Base-by-base conservation (phyloP, 176 grass and related monocot species). In the Saccharum spontaneum region DNA sequence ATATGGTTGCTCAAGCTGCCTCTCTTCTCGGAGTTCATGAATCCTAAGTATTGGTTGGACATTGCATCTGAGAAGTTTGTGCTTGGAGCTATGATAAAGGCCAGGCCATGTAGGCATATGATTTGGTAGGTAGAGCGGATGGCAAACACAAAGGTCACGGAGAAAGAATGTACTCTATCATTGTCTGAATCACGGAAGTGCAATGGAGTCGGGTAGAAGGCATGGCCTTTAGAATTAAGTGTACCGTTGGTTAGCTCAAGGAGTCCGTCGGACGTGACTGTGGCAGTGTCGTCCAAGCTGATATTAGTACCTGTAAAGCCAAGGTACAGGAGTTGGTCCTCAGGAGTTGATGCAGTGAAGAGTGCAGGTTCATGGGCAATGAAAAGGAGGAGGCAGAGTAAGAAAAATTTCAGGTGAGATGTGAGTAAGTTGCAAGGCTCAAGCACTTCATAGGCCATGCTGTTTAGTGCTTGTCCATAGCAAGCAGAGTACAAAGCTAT, bases 1-100 rank as follows among this genome's bases (percentile, higher is more conserved):
- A 84, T 4, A 36, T 80, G 89, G 37, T 80, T 84, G 33, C 3
- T 69, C 12, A 28, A 7, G 46, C 54, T 18, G 8, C 71, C 74
- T 4, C 71, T 82, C 11, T 72, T 83, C 40, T n/a, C 7, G 30
- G 23, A 26, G 17, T 39, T 63, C 26, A 67, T 50, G 41, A 90
- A 31, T 14, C 73, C 88, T 2, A 90, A 66, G 73, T 78, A 90
- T 23, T 90, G 66, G 43, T 41, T 82, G 26, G 61, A 30, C 2
- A 64, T 39, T 26, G 83, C 83, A 57, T 16, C 23, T 15, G 62
- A n/a, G 15, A 77, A 77, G 39, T 84, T 68, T 15, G 52, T 77
- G 65, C 10, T 77, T 71, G 78, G 83, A 33, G 88, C 36, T 33
- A 90, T 23, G 11, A 90, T 11, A 24, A 90, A 82, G 65, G 83